Evolutionary conservation across 228 moss, liverwort and hornwort genomes (phyloP), one percentile per base, ranked within the genome.

Genomic region (Sphagnum magellanicum): DNA sequence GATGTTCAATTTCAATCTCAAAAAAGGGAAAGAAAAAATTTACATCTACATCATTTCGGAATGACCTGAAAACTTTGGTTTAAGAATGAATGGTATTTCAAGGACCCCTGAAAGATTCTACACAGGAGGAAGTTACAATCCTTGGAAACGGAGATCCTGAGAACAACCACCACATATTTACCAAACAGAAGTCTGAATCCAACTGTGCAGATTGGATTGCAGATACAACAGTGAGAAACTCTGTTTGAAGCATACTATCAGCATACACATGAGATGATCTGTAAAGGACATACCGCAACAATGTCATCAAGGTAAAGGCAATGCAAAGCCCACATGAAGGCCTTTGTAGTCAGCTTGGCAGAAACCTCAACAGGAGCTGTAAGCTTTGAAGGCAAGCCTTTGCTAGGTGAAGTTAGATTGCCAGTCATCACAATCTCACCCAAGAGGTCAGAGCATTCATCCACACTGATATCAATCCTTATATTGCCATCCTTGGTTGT

Each of bases 271-370:
- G 7, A 10, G 17, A 63, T 15, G 14, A 57, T 10, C 7, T 10
- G 5, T 4, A 32, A 32, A 32, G 32, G 49, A 52, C 83, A 53
- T 79, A 89, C 88, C 80, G 88, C 88, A 75, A 89, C 83, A 50
- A 89, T 79, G 73, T 89, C 85, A 6, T 83, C 88, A 32, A 89
- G 68, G 70, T 75, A 74, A 53, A 85, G 75, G 79, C 80, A 80
- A 71, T 72, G 85, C 52, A 89, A 74, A 62, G 84, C 84, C 88
- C 88, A 89, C 73, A 83, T 74, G 71, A 89, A 89, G 48, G 85
- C 81, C 71, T 89, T 89, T 11, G 82, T 71, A 50, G 88, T 89
- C 59, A 89, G 77, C 74, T 81, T 83, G 50, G 88, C 88, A 46
- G 80, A 77, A 55, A 89, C 85, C 73, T 89, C 88, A 10, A 63